phyloP scores from a whole-genome alignment of 208 protist species.

The Trichomonas vaginalis region DNA sequence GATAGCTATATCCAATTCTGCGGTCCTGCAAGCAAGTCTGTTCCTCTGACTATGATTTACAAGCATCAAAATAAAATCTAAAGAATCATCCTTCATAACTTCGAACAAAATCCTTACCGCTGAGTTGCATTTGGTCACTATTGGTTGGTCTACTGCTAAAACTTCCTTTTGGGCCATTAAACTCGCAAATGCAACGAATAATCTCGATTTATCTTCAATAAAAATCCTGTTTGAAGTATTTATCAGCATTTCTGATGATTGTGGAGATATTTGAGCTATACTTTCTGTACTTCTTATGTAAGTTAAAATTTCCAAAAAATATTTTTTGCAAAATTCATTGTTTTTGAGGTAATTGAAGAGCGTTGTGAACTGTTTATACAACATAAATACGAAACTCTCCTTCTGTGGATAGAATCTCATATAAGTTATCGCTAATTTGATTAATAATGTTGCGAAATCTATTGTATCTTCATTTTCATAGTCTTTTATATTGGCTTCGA shows the following conservation, averaged over 20 bases:
- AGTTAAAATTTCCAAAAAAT: background rate
- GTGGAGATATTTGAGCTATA: background rate
- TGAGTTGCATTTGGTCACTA: background rate
- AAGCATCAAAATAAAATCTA: background rate
- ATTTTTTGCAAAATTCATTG: background rate
- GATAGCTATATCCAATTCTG: background rate
- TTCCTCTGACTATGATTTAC: background rate
- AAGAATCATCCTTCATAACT: background rate
- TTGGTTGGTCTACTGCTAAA: background rate
- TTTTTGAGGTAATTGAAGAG: background rate
- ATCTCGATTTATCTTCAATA: background rate
- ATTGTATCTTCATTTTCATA: background rate
- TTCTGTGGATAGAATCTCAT: background rate
- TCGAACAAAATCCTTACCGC: background rate
- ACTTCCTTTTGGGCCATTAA: background rate
- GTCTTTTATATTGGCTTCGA: background rate
- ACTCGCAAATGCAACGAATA: background rate
- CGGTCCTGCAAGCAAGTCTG: background rate
- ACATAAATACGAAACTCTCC: background rate
- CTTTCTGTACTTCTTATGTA: background rate
- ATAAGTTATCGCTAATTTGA: background rate
- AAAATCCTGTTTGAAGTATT: background rate
- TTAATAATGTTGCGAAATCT: background rate
- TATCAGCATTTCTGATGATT: background rate
- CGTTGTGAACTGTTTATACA: background rate